Percentiles rank a stretch among this genome's conserved stretches.
phyloP scores from a whole-genome alignment of 805 yeast genomes.

The Teunomyces barrocoloradensis region DNA sequence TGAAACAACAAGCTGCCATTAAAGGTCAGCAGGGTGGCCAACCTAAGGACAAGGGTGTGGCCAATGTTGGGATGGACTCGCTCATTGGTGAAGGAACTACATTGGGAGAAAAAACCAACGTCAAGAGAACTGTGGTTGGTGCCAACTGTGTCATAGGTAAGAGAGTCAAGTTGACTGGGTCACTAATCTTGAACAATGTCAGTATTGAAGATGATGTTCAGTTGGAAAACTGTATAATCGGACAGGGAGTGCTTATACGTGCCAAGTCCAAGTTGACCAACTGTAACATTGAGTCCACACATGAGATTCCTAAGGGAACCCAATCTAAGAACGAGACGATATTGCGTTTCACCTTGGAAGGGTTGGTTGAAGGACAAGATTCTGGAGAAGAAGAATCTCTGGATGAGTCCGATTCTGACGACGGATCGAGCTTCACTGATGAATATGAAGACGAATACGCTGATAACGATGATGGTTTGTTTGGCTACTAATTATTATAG shows the following conservation, averaged over 20 bases:
- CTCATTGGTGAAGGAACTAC: slow-evolving; percentile 65
- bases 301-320: slow-evolving; percentile 58
- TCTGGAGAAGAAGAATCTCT: slow-evolving; percentile 23
- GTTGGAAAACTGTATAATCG: slow-evolving; percentile 86
- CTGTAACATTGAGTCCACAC: slow-evolving; percentile 84
- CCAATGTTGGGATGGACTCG: slow-evolving; percentile 86
- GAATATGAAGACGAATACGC: slow-evolving; percentile 56
- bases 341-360: slow-evolving; percentile 41
- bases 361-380: slow-evolving; percentile 33
- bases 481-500: slow-evolving; percentile 30
- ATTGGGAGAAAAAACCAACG: slow-evolving; percentile 79
- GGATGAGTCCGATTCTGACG: slow-evolving; percentile 38
- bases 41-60: slow-evolving; percentile 52
- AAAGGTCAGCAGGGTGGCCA: slow-evolving; percentile 22
- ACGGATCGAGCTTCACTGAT: slow-evolving; percentile 42
- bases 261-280: slow-evolving; percentile 65
- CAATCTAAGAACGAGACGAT: slow-evolving; percentile 60
- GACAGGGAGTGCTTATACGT: slow-evolving; percentile 62
- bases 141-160: slow-evolving; percentile 73
- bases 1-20: slow-evolving; percentile 59
- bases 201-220: slow-evolving; percentile 73
- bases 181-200: slow-evolving; percentile 71
- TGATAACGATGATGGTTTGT: slow-evolving; percentile 55
- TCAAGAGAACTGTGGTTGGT: slow-evolving; percentile 84
- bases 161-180: slow-evolving; percentile 85